phyloP scores from a whole-genome alignment of 192 early-diverging fungal species.

The Backusella australiensis region DNA sequence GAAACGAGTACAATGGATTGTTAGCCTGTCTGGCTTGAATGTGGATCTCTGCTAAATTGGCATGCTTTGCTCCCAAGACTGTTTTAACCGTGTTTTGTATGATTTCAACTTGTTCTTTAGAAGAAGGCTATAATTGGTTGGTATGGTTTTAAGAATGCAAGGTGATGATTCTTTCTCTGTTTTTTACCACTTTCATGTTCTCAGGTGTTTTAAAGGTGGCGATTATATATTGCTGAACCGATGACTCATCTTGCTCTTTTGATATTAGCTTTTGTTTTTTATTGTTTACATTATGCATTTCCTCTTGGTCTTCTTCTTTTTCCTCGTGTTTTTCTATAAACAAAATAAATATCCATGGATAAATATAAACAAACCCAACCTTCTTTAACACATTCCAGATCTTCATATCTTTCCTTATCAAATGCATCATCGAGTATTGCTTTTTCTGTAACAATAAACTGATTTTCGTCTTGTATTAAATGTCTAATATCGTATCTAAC shows the following conservation, averaged over 20 bases:
- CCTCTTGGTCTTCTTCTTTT: neutral
- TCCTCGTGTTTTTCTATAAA: conserved; percentile 25
- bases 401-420: conserved; percentile 55
- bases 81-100: conserved; percentile 66
- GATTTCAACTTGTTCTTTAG: conserved; percentile 57
- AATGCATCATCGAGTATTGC: conserved; percentile 22
- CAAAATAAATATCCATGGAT: neutral
- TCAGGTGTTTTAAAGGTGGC: conserved; percentile 52
- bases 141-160: neutral
- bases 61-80: conserved; percentile 47
- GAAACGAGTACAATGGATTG: conserved; percentile 71
- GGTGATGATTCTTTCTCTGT: neutral
- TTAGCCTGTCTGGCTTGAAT: conserved; percentile 73
- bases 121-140: conserved; percentile 42
- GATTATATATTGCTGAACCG: conserved; percentile 15
- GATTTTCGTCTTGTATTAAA: conserved; percentile 44
- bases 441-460: conserved; percentile 4
- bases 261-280: neutral
- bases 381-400: conserved; percentile 54
- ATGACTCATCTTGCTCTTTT: conserved; percentile 5
- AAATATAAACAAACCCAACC: neutral
- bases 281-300: neutral
- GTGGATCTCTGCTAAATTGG: conserved; percentile 55
- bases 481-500: conserved; percentile 65
- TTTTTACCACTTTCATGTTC: conserved; percentile 42